Conservation (phyloP, 2,329 filamentous ascomycete genomes). For the Trichophyton simii region DNA sequence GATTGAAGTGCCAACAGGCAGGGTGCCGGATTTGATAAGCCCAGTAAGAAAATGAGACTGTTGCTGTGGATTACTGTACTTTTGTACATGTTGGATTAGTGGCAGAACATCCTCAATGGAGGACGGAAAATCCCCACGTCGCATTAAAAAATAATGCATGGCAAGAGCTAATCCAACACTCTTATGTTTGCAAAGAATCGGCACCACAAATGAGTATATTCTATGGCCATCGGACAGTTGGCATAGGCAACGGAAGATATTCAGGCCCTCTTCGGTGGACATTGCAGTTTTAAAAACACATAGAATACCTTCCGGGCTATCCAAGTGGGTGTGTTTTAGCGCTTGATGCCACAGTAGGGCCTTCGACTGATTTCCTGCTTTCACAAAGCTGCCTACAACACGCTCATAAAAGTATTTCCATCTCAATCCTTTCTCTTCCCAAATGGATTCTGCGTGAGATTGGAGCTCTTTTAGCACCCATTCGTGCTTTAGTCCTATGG, state of each 20-base stretch:
- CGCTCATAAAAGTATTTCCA: conserved; percentile 27
- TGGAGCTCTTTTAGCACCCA: conserved; percentile 24
- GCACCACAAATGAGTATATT: conserved; percentile 35
- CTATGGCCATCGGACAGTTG: conserved; percentile 24
- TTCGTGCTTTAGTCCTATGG: conserved; percentile 24
- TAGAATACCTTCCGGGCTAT: conserved; percentile 20
- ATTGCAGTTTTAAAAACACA: conserved; percentile 21
- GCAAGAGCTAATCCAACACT: conserved; percentile 29
- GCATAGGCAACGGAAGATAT: conserved; percentile 33
- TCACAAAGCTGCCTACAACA: conserved; percentile 27
- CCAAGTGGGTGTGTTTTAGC: conserved; percentile 25
- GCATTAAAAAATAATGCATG: conserved; percentile 37
- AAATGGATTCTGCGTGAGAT: conserved; percentile 30
- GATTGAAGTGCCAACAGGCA: not conserved
- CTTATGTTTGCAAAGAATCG: conserved; percentile 27
- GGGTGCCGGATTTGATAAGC: conserved; percentile 8
- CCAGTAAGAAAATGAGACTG: conserved; percentile 6
- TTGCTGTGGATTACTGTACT: conserved; percentile 18
- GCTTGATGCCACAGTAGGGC: conserved; percentile 28
- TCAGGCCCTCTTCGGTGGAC: conserved; percentile 17
- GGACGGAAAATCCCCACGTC: conserved; percentile 31
- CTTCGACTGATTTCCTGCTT: conserved; percentile 19
- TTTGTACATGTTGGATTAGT: conserved; percentile 29
- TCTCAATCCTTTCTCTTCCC: conserved; percentile 26
- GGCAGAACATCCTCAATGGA: conserved; percentile 27